Evolutionary conservation across 345 rosid genomes (phyloP).

Genomic region (Ceriops tagal): DNA sequence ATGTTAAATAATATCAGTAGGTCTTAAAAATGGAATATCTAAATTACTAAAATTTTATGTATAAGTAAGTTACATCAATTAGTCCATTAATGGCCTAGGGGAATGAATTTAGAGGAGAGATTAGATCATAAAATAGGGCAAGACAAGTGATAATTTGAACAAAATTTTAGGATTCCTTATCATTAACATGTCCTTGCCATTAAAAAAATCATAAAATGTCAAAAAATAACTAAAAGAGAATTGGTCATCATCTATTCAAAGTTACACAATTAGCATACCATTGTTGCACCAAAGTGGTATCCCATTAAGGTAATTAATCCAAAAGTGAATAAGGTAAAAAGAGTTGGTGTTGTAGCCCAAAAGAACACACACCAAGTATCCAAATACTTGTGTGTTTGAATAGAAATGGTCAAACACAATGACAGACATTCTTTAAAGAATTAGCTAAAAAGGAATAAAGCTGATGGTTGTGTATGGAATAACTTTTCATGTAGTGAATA

Average conservation of each 20-base stretch:
- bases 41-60: slow-evolving; percentile 10
- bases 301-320: slow-evolving; percentile 85
- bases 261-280: slow-evolving; percentile 38
- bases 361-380: slow-evolving; percentile 99
- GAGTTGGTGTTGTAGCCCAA: slow-evolving; percentile 96
- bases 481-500: slow-evolving; percentile 4
- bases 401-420: slow-evolving; percentile 20
- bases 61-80: slow-evolving; percentile 68
- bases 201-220: neutral
- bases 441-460: too few species aligned
- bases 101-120: slow-evolving; percentile 92
- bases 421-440: too few species aligned
- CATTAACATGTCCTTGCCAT: neutral
- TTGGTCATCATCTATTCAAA: slow-evolving; percentile 7
- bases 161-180: slow-evolving; percentile 11
- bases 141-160: slow-evolving; percentile 90
- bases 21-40: slow-evolving; percentile 4
- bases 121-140: slow-evolving; percentile 77
- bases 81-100: slow-evolving; percentile 97
- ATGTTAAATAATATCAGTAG: slow-evolving; percentile 8
- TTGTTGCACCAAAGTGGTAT: slow-evolving; percentile 90
- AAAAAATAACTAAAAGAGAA: slow-evolving; percentile 7
- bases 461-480: too few species aligned
- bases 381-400: slow-evolving; percentile 81
- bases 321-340: slow-evolving; percentile 79